Conservation (phyloP, 306 rosid genomes). For the Begonia fuchsioides region DNA sequence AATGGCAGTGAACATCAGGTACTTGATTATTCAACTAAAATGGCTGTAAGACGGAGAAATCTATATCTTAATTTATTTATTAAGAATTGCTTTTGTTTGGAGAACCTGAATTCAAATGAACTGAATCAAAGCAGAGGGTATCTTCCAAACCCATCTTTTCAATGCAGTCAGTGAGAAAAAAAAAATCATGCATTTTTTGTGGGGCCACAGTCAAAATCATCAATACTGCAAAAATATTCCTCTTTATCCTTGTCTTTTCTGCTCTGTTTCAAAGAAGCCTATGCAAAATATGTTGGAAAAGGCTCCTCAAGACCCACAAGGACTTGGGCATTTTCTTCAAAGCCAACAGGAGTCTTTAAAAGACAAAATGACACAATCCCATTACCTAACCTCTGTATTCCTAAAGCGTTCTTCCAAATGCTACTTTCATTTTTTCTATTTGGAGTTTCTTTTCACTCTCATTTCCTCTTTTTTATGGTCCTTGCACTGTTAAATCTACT, state of each 20-base stretch:
- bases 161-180: conserved; percentile 4
- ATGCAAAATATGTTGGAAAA: conserved; percentile 1
- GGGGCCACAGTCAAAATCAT: conserved; percentile 25
- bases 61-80: too few relatives aligned
- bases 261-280: conserved; percentile 9
- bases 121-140: too few relatives aligned
- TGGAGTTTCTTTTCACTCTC: conserved; percentile 40
- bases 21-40: too few relatives aligned
- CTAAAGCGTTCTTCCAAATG: conserved; percentile 55
- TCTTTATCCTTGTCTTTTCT: conserved; percentile 32
- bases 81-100: too few relatives aligned
- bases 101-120: too few relatives aligned
- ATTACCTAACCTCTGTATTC: conserved; percentile 70
- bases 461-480: conserved; percentile 30
- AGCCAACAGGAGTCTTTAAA: conserved; percentile 18
- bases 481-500: conserved; percentile 36
- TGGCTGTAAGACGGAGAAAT: too few relatives aligned
- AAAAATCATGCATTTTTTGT: not conserved
- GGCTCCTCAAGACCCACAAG: conserved; percentile 2
- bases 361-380: conserved; percentile 51
- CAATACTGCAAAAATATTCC: conserved; percentile 42
- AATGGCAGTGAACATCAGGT: too few relatives aligned
- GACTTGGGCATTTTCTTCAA: conserved; percentile 15
- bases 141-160: too few relatives aligned
- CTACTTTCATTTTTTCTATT: conserved; percentile 39